Evolutionary conservation across 2,329 filamentous ascomycete species (phyloP), one percentile per base, ranked within the genome.

Genomic region (Corniculantispora saksenae): DNA sequence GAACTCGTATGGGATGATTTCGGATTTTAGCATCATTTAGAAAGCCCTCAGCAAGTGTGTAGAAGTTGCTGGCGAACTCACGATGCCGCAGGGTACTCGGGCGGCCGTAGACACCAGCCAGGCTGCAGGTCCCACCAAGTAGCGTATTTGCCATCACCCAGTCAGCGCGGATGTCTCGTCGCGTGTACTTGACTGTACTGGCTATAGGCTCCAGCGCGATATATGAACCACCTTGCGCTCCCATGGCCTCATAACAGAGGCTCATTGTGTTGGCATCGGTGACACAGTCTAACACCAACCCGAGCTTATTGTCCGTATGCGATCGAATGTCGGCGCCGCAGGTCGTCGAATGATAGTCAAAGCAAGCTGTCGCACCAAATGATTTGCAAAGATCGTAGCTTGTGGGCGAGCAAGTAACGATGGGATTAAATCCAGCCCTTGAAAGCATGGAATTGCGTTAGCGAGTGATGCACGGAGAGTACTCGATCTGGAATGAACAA

Each of bases 281-380:
- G 43, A 77, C 72, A 70, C 77, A 80, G 70, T 81, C 80, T 70
- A 77, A 77, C 13, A 74, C 78, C 8, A 71, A 64, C 3, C 61
- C 61, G 8, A 79, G 68, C 15, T 68, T 66, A 38, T 70, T 64
- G 40, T 66, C 62, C 29, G 70, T 72, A 47, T 70, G 62, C n/a
- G 68, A 62, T 7, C 63, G 67, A 48, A 77, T 74, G 1, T 70
- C 64, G 0, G 27, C 63, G 3, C 66, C 69, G 21, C 66, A 69
- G 3, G 63, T 68, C 1, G 67, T 62, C 13, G 70, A 59, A 27
- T 70, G 70, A 69, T 84, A 81, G 72, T 84, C 79, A 64, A 83
- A 81, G 19, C 71, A 74, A 1, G 69, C 70, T 15, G 77, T 76
- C 0, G 82, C 82, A 15, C 82, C 82, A n/a, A 77, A 74, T 0